Conservation (phyloP, 1,284 basidiomycete genomes). For the Boletellus deceptivus region DNA sequence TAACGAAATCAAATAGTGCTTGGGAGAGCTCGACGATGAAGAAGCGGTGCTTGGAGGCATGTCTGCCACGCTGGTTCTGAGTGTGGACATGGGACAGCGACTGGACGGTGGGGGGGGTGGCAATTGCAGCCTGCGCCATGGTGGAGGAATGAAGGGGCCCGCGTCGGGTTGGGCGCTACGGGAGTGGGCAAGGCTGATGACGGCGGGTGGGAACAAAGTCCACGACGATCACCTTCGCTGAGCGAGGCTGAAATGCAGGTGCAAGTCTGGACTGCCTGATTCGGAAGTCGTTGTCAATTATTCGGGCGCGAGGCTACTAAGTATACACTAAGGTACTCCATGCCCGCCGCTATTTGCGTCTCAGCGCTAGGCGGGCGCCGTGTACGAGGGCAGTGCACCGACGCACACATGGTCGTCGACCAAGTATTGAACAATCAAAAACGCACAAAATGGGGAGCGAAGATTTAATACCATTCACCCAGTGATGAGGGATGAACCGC, state of each 20-base stretch:
- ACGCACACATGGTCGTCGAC: too few species aligned
- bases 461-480: background rate
- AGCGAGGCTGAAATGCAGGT: slow-evolving; percentile 19
- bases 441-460: too few species aligned
- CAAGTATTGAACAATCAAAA: background rate
- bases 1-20: slow-evolving; percentile 79
- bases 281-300: slow-evolving; percentile 23
- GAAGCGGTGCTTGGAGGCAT: slow-evolving; percentile 57
- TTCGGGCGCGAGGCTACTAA: background rate
- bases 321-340: too few species aligned
- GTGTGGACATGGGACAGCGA: slow-evolving; percentile 22
- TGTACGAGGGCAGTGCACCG: too few species aligned
- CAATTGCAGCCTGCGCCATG: slow-evolving; percentile 32
- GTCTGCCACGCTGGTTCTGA: slow-evolving; percentile 34
- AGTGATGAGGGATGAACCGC: background rate
- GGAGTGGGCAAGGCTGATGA: slow-evolving; percentile 3
- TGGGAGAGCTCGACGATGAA: slow-evolving; percentile 63
- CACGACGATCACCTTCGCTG: slow-evolving; percentile 29
- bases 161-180: slow-evolving; percentile 12
- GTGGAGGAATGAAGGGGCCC: slow-evolving; percentile 2
- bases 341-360: too few species aligned
- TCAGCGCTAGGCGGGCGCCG: too few species aligned
- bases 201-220: slow-evolving; percentile 24
- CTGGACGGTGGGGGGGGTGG: slow-evolving; percentile 17
- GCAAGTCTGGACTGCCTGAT: slow-evolving; percentile 22